Base-by-base conservation (phyloP, 1,284 basidiomycete genomes). In the Ceratobasidium papillatum region DNA sequence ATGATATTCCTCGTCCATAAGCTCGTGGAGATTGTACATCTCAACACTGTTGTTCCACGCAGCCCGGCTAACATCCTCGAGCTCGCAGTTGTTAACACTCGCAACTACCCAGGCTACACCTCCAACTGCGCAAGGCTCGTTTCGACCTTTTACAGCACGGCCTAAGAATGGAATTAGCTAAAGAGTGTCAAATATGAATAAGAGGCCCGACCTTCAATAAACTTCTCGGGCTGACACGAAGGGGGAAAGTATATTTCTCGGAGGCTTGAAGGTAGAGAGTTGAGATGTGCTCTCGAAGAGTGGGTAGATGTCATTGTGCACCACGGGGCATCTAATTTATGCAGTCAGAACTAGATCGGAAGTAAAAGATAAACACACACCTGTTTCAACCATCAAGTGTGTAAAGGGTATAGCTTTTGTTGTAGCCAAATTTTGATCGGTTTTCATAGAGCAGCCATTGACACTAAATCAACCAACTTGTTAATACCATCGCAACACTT, bases 381-480 rank as follows among this genome's bases (percentile, higher is more conserved):
- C 69, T 34, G 69, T 72, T 58, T 72, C 69, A n/a, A 72, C 30
- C 69, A 72, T 72, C 36, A 72, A 62, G 30, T 62, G 69, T 22
- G 41, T 59, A 36, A 72, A 58, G 43, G 69, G 69, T 72, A 72
- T 62, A 97, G 82, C 73, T 84, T 85, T 87, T 8, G 89, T 85
- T 1, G 88, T 86, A 0, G 86, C 82, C 0, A 96, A 82, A 78
- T 93, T 94, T 62, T 91, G 89, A 49, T 86, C 84, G 0, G 92
- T 94, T 82, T 96, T 96, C 77, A 97, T 82, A 1, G 91, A 91
- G 80, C 95, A 96, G 0, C 94, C 94, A 77, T 95, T 95, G 72
- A 94, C 82, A 71, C 90, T 90, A 59, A 17, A 17, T 2, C 25
- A 25, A 75, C 14, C 25, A 61, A 11, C 11, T 19, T 19, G 30